Base-by-base conservation (phyloP, 2,329 filamentous ascomycete genomes). In the Xylaria sp. region DNA sequence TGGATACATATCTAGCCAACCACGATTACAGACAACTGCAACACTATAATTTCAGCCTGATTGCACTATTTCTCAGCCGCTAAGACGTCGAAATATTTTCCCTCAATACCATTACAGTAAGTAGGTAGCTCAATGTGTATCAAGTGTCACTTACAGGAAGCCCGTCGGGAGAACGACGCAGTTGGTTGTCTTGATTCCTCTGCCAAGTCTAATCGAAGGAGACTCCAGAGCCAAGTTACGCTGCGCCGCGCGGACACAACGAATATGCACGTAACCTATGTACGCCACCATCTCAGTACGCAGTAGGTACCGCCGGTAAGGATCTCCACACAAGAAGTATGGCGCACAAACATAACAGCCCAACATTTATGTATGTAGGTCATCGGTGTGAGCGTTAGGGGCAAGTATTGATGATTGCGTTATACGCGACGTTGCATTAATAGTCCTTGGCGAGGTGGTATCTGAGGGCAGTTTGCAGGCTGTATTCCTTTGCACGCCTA, bases 41-140 rank as follows among this genome's bases (percentile, higher is more conserved):
- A 64, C 63, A 50, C 65, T 64, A 67, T 62, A 63, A 57, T 63
- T 63, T 72, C 66, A 65, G 60, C 56, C 70, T 66, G 61, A 61
- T 62, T 39, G 15, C 6, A 48, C 46, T 20, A 48, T 41, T 28
- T 55, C 18, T 31, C 39, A 46, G 44, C 54, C 20, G 39, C 20
- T 41, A 37, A 52, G 58, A 41, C 50, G 28, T 58, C 34, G 39
- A 56, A 15, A 13, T 37, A 31, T 31, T 2, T 5, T 2, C 7
- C 18, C 15, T n/a, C 5, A 51, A 18, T 20, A 48, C n/a, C 31
- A 18, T 8, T 55, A 31, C 12, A 4, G 13, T 34, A 55, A 18
- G 6, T 9, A 37, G 28, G 6, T 9, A 37, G 28, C 50, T 15
- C 10, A 13, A 51, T 8, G n/a, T 48, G 44, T 48, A 20, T 20